These are phyloP conservation scores for Funneliformis mosseae DNA, from an alignment of 192 early-diverging fungal genomes.

Conservation along the genomic window DNA sequence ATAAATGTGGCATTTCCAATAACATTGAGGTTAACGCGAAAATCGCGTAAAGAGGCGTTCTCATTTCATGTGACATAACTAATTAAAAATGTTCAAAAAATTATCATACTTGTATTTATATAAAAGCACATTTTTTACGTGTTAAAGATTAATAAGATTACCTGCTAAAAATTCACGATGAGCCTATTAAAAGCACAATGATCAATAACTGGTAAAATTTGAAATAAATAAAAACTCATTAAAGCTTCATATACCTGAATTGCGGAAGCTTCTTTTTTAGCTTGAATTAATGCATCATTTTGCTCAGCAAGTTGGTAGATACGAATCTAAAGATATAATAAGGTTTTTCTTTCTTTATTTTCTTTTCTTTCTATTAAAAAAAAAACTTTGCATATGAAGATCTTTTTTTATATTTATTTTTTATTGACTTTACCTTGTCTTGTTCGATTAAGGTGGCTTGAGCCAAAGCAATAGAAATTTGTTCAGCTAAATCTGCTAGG, in stretches of 20 bases:
- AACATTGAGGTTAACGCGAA: slow-evolving; percentile 24
- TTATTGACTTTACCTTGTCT: slow-evolving; percentile 4
- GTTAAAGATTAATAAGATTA: neutral
- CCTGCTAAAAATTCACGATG: slow-evolving; percentile 27
- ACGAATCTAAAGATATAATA: neutral
- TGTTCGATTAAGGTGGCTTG: slow-evolving; percentile 18
- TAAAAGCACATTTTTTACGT: neutral
- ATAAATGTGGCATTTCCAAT: slow-evolving; percentile 2
- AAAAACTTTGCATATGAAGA: neutral
- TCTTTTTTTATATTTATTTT: neutral
- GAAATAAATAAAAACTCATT: neutral
- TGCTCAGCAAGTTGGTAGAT: slow-evolving; percentile 17
- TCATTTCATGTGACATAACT: slow-evolving; percentile 28
- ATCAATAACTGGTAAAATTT: neutral
- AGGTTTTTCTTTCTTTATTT: neutral
- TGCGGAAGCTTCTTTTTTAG: slow-evolving; percentile 24
- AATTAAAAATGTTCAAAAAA: neutral
- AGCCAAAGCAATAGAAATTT: slow-evolving; percentile 24
- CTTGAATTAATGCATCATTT: slow-evolving; percentile 20
- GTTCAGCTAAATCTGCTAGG: slow-evolving; percentile 15
- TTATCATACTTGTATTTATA: neutral
- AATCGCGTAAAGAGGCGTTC: slow-evolving; percentile 20
- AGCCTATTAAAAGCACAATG: neutral
- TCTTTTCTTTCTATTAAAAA: too few relatives aligned
- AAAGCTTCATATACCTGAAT: neutral